Conservation (phyloP, 371 early-diverging fungal genomes). For the Mortierella sp. region DNA sequence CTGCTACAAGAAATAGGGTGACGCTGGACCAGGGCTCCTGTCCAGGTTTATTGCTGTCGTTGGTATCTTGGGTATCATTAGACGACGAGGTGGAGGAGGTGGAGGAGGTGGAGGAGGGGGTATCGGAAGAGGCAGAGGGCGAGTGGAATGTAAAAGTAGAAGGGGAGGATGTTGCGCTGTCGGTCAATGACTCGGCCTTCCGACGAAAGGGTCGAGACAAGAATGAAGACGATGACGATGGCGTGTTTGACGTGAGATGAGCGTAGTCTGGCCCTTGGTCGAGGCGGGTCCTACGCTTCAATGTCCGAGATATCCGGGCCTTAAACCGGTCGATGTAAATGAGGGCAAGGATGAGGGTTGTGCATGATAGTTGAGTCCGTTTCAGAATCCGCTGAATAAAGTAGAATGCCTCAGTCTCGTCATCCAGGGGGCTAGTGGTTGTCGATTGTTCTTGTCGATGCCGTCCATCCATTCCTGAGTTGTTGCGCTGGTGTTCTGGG, state of each 20-base stretch:
- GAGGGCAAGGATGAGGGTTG: slow-evolving; percentile 65
- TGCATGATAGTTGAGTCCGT: slow-evolving; percentile 67
- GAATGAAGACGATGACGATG: slow-evolving; percentile 12
- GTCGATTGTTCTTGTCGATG: not conserved
- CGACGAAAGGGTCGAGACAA: not conserved
- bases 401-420: slow-evolving; percentile 55
- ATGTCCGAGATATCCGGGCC: slow-evolving; percentile 25
- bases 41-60: slow-evolving; percentile 3
- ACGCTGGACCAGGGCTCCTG: slow-evolving; percentile 46
- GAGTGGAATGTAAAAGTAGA: slow-evolving; percentile 8
- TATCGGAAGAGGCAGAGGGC: slow-evolving; percentile 1
- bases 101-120: slow-evolving; percentile 16
- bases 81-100: not conserved
- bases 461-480: slow-evolving; percentile 8
- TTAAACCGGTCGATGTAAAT: slow-evolving; percentile 67
- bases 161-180: not conserved
- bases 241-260: slow-evolving; percentile 1
- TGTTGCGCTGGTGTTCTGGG: not conserved
- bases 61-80: slow-evolving; percentile 5
- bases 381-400: slow-evolving; percentile 67
- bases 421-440: slow-evolving; percentile 12
- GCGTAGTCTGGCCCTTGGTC: slow-evolving; percentile 53
- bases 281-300: slow-evolving; percentile 45
- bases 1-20: slow-evolving; percentile 50
- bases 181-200: not conserved